Evolutionary conservation across 1,284 basidiomycete species (phyloP).

Genomic region (Entoloma clypeatum): DNA sequence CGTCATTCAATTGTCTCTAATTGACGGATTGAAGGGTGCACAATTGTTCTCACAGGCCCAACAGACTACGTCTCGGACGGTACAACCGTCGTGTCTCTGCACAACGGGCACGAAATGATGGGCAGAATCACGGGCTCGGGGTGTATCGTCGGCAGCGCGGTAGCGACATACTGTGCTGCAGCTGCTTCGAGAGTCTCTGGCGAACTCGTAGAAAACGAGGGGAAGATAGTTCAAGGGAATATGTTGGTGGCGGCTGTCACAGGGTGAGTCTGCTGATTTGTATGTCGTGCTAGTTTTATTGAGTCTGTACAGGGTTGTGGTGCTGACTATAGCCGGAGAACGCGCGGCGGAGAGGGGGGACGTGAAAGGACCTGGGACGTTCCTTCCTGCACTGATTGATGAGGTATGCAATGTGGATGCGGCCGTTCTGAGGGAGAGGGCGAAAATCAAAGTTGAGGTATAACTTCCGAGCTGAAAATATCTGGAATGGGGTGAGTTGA

Average conservation of each 20-base stretch:
- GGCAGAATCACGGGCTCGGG: slow-evolving; percentile 87
- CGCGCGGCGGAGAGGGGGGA: slow-evolving; percentile 64
- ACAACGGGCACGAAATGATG: slow-evolving; percentile 77
- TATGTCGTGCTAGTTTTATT: background rate
- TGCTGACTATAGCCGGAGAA: slow-evolving; percentile 83
- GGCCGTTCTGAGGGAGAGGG: slow-evolving; percentile 45
- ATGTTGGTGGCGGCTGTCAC: slow-evolving; percentile 73
- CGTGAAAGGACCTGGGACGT: slow-evolving; percentile 84
- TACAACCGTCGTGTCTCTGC: slow-evolving; percentile 56
- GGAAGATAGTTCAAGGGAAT: slow-evolving; percentile 60
- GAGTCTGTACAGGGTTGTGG: slow-evolving; percentile 55
- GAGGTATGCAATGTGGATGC: slow-evolving; percentile 66
- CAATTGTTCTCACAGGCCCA: slow-evolving; percentile 82
- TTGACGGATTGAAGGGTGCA: slow-evolving; percentile 50
- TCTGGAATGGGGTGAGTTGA: no score
- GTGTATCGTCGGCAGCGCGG: slow-evolving; percentile 79
- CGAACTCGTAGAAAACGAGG: slow-evolving; percentile 28
- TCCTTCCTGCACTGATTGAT: slow-evolving; percentile 85
- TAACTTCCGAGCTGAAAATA: no score
- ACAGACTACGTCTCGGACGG: slow-evolving; percentile 90
- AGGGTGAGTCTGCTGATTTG: slow-evolving; percentile 50
- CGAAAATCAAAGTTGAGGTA: slow-evolving; percentile 41
- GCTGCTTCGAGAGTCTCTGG: slow-evolving; percentile 37
- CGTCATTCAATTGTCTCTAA: background rate
- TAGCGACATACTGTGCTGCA: slow-evolving; percentile 77